These are phyloP conservation scores for Cnidoscolus chayamansa DNA, from an alignment of 441 rosid species.

Conservation along the genomic window DNA sequence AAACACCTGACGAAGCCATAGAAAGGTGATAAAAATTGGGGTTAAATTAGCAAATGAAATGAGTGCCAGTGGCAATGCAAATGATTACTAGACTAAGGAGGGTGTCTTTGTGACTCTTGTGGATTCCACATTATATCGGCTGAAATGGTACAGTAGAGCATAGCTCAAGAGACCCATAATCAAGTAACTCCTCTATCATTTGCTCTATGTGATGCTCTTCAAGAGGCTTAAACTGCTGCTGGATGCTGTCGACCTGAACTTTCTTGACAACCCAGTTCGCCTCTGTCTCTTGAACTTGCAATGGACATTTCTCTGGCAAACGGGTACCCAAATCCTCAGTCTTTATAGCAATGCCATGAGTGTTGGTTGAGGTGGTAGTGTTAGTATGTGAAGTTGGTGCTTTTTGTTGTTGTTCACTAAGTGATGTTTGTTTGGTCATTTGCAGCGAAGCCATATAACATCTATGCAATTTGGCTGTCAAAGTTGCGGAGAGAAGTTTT, in stretches of 20 bases:
- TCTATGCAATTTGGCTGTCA: conserved; percentile 80
- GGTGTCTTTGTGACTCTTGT: neutral
- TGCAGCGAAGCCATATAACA: conserved; percentile 93
- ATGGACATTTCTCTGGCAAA: conserved; percentile 31
- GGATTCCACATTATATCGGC: conserved; percentile 31
- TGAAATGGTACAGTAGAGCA: conserved; percentile 49
- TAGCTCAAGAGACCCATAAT: conserved; percentile 73
- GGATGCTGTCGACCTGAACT: conserved; percentile 30
- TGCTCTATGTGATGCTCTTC: conserved; percentile 93
- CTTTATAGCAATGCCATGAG: conserved; percentile 31
- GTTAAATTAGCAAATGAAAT: conserved; percentile 37
- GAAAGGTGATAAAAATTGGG: conserved; percentile 19
- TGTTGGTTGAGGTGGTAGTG: neutral
- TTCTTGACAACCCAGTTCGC: conserved; percentile 41
- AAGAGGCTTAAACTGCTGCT: conserved; percentile 45
- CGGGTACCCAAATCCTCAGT: conserved; percentile 22
- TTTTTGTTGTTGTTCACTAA: conserved; percentile 27
- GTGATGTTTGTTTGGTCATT: conserved; percentile 49
- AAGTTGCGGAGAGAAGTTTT: conserved; percentile 84
- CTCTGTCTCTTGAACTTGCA: conserved; percentile 34
- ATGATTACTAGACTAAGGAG: neutral
- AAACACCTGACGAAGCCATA: conserved; percentile 16
- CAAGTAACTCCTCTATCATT: conserved; percentile 90
- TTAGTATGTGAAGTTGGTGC: conserved; percentile 23
- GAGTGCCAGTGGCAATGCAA: neutral